Conservation (phyloP, 257 asterid species). For the Echites panduratus region DNA sequence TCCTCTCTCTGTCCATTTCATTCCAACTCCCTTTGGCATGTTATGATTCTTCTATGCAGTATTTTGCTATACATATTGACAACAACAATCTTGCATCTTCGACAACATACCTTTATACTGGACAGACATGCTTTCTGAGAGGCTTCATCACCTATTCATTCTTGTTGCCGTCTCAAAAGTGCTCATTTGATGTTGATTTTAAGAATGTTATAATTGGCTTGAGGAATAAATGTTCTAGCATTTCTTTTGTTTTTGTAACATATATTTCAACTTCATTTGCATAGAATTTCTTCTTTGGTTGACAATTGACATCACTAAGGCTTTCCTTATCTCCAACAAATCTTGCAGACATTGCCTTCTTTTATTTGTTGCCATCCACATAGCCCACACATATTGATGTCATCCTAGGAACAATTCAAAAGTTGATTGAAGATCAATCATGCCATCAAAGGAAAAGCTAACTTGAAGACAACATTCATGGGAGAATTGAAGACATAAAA, state of each 20-base stretch:
- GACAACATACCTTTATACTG: conserved; percentile 26
- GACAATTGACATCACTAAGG: conserved; percentile 47
- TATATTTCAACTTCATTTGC: conserved; percentile 37
- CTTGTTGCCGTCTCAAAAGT: conserved; percentile 47
- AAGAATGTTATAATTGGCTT: conserved; percentile 47
- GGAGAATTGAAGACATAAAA: no score
- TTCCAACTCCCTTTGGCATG: background rate
- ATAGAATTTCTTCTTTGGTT: conserved; percentile 32
- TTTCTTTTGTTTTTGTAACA: conserved; percentile 47
- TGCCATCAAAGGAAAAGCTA: no score
- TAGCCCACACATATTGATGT: conserved; percentile 40
- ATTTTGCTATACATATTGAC: background rate
- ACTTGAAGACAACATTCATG: no score
- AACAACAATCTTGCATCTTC: background rate
- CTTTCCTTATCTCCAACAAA: conserved; percentile 57
- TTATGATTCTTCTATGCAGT: background rate
- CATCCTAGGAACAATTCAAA: no score
- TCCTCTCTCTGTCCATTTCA: background rate
- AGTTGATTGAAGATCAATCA: no score
- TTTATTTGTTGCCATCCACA: conserved; percentile 41
- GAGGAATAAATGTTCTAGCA: conserved; percentile 37
- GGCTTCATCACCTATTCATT: conserved; percentile 52
- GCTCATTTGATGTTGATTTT: conserved; percentile 48
- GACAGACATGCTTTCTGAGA: conserved; percentile 39
- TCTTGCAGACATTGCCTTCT: conserved; percentile 45